Evolutionary conservation across 2,329 filamentous ascomycete species (phyloP).

Genomic region (Lachnellula subtilissima): DNA sequence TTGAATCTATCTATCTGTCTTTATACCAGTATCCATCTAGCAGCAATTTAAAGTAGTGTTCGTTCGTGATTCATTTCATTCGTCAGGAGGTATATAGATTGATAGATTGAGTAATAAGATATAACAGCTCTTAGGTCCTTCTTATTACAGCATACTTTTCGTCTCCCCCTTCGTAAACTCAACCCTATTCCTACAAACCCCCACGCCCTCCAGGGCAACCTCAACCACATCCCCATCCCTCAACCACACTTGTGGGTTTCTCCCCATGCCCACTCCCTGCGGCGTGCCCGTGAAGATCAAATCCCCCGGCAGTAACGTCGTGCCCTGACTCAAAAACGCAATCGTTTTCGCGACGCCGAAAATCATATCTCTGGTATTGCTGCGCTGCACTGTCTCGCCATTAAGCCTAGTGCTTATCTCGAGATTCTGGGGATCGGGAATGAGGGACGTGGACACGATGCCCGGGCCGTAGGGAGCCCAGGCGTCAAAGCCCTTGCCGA

Average conservation of each 20-base stretch:
- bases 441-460: conserved; percentile 55
- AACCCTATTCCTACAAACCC: conserved; percentile 51
- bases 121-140: no score
- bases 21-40: no score
- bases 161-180: conserved; percentile 39
- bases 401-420: conserved; percentile 56
- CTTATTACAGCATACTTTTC: conserved; percentile 16
- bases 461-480: conserved; percentile 72
- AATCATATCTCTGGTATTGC: conserved; percentile 57
- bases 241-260: conserved; percentile 61
- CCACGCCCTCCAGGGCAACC: conserved; percentile 62
- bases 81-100: no score
- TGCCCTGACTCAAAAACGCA: conserved; percentile 55
- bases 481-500: conserved; percentile 71
- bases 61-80: no score
- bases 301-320: conserved; percentile 59
- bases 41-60: no score
- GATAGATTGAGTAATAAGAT: no score
- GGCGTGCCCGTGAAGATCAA: conserved; percentile 66
- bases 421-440: conserved; percentile 53
- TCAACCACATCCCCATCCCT: conserved; percentile 67
- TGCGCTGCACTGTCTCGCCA: conserved; percentile 52
- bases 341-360: conserved; percentile 57
- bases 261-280: conserved; percentile 66
- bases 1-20: no score